Evolutionary conservation across 1,284 basidiomycete genomes (phyloP).

Genomic region (Macrocystidia cucumis): DNA sequence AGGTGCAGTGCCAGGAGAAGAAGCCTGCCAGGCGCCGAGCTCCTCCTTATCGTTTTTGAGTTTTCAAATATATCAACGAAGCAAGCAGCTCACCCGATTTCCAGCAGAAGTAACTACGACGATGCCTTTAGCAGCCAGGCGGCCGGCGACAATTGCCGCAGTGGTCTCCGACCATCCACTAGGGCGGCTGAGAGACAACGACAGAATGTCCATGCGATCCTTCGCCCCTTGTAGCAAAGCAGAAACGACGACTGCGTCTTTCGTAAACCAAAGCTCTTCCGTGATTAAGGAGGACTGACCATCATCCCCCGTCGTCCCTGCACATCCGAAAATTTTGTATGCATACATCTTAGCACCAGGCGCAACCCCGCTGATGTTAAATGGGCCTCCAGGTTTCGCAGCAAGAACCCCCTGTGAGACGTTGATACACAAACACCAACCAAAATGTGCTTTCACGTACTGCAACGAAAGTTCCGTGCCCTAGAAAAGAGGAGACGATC

Average conservation of each 20-base stretch:
- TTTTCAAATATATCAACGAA: background rate
- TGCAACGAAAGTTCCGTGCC: constrained; percentile 58
- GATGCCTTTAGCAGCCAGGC: constrained; percentile 41
- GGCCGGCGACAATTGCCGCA: constrained; percentile 43
- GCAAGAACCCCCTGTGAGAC: constrained; percentile 49
- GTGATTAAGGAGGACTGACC: constrained; percentile 23
- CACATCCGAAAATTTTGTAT: constrained; percentile 42
- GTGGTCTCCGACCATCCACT: constrained; percentile 52
- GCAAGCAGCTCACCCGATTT: constrained; percentile 18
- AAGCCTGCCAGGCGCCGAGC: constrained; percentile 39
- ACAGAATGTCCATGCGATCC: constrained; percentile 53
- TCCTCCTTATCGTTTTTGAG: constrained; percentile 21
- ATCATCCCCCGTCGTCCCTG: constrained; percentile 33
- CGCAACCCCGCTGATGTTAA: constrained; percentile 45
- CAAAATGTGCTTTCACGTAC: too few species aligned
- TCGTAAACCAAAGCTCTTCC: background rate
- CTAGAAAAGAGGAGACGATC: too few species aligned
- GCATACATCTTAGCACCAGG: constrained; percentile 31
- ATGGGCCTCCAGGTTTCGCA: constrained; percentile 47
- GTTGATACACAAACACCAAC: constrained; percentile 1
- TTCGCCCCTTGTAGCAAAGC: constrained; percentile 38
- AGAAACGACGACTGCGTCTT: constrained; percentile 34
- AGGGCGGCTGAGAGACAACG: constrained; percentile 57
- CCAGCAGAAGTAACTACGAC: constrained; percentile 47
- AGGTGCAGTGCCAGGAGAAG: constrained; percentile 39